These are phyloP conservation scores for Priceomyces castillae DNA, from an alignment of 805 yeast species.

Conservation along the genomic window DNA sequence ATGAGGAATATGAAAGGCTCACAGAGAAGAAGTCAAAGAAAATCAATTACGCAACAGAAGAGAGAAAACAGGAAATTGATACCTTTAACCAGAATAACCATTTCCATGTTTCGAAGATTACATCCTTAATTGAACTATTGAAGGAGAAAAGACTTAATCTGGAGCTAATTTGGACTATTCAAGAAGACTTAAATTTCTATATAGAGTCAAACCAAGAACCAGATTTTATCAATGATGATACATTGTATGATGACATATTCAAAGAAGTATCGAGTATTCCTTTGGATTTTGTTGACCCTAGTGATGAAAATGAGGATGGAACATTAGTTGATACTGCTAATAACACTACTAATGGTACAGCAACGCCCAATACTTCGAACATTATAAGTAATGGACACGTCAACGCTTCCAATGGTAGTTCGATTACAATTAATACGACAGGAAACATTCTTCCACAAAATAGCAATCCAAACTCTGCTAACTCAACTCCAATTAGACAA, in stretches of 20 bases:
- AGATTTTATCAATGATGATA: slow-evolving; percentile 35
- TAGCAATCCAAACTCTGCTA: not conserved
- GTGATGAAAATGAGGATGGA: slow-evolving; percentile 4
- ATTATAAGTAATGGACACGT: not conserved
- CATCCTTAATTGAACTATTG: slow-evolving; percentile 28
- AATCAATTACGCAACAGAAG: slow-evolving; percentile 33
- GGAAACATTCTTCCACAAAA: not conserved
- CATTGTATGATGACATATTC: slow-evolving; percentile 42
- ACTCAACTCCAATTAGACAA: slow-evolving; percentile 1
- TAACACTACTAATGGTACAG: not conserved
- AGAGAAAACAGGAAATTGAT: slow-evolving; percentile 41
- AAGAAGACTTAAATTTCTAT: slow-evolving; percentile 39
- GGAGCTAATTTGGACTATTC: slow-evolving; percentile 31
- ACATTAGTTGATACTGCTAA: slow-evolving; percentile 1
- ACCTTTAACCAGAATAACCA: slow-evolving; percentile 27
- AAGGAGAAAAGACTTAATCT: slow-evolving; percentile 28
- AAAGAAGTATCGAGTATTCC: slow-evolving; percentile 18
- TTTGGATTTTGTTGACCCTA: slow-evolving; percentile 1
- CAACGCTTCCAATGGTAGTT: not conserved
- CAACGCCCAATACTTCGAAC: slow-evolving; percentile 1
- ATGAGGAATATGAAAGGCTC: slow-evolving; percentile 41
- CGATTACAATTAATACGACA: not conserved
- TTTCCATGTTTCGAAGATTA: slow-evolving; percentile 37
- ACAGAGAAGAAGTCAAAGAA: slow-evolving; percentile 38
- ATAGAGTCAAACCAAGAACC: slow-evolving; percentile 39